These are phyloP conservation scores for Alnus rubra DNA, from an alignment of 306 rosid genomes.

Conservation along the genomic window DNA sequence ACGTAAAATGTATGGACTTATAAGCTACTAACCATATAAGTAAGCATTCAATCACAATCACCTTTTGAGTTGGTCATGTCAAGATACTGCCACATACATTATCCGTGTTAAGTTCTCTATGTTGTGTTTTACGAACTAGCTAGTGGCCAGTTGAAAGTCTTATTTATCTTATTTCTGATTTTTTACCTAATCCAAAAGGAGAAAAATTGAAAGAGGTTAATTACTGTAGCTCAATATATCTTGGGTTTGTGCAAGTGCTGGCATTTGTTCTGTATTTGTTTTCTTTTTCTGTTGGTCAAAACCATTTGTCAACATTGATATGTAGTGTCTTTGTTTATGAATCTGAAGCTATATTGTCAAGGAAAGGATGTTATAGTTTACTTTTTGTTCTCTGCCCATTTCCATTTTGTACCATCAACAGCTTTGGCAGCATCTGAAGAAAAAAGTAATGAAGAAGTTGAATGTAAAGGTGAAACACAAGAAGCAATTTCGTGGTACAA, in stretches of 20 bases:
- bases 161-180: neutral
- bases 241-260: no score
- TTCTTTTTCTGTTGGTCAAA: neutral
- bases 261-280: neutral
- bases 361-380: neutral
- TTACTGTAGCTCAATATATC: neutral
- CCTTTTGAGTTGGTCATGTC: neutral
- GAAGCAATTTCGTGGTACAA: constrained; percentile 85
- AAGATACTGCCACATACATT: neutral
- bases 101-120: neutral
- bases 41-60: neutral
- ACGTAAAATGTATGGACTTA: neutral
- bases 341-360: neutral
- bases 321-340: neutral
- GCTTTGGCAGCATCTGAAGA: constrained; percentile 60
- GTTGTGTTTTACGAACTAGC: neutral
- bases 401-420: constrained; percentile 15
- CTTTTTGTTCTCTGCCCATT: neutral
- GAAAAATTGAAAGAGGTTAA: neutral
- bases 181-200: neutral
- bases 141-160: neutral
- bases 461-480: constrained; percentile 46
- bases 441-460: constrained; percentile 37
- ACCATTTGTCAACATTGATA: neutral
- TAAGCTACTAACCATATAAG: neutral